Base-by-base conservation (phyloP, 208 protist species). In the Wallacemonas rigidus region DNA sequence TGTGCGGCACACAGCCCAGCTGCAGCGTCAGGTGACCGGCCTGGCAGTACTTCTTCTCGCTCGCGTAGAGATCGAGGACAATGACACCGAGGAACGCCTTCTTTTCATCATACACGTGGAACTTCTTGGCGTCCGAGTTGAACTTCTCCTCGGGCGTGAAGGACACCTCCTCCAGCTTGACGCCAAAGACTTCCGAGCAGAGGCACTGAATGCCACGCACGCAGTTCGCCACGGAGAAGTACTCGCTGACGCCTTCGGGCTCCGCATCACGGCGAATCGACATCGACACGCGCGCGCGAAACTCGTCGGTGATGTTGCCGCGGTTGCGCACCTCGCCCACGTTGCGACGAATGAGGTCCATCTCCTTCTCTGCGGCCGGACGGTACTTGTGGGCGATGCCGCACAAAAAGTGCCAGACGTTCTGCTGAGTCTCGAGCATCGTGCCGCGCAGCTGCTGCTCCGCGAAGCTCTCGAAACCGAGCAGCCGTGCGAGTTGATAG, bases 361-460 rank as follows among this genome's bases (percentile, higher is more conserved):
- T 74, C 80, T 97, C 92, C 73, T 87, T 82, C 81, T 93, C 88
- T 17, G 92, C 92, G 39, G 76, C 84, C 11, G 77, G 75, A 57
- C 88, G 86, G 67, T 95, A 94, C 76, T 95, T 94, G 71, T 92
- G 76, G 3, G 86, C 80, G 47, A 97, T 83, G 61, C 88, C 88
- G 78, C 92, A 95, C 35, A 97, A 75, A 55, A 97, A 97, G 72
- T 93, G 88, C 92, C 92, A 97, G 56, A 97, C 92, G 41, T 92
- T 90, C 73, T 95, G 81, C 69, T 85, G 92, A 39, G 84, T 95
- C 68, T 94, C 88, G 26, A 97, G 80, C 82, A 97, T 97, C 71
- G 90, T 97, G 14, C 92, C 92, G 40, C 89, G 88, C 17, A 97
- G 83, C 81, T 97, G 92, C 82, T 97, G 88, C 70, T 97, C 87